phyloP scores from a whole-genome alignment of 352 stramenopile species.

The Globisporangium apiculatum region DNA sequence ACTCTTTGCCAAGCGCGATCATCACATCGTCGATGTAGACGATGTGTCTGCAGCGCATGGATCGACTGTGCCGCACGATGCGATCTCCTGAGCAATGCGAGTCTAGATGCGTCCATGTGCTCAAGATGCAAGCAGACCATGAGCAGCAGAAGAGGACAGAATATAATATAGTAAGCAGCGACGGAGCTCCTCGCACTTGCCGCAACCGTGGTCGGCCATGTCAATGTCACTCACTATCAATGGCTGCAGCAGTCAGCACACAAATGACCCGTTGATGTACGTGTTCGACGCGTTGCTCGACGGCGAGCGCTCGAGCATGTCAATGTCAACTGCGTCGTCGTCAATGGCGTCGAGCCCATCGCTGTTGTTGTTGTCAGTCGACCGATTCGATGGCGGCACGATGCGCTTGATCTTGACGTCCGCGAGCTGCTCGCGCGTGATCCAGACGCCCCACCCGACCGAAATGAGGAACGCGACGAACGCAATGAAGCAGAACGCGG shows the following conservation, averaged over 20 bases:
- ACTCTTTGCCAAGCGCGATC: no score
- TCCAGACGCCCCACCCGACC: constrained; percentile 51
- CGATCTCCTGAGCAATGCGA: no score
- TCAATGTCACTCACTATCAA: no score
- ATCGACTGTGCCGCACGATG: no score
- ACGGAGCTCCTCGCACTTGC: no score
- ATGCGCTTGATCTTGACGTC: constrained; percentile 2
- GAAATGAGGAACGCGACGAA: constrained; percentile 57
- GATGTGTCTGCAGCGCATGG: no score
- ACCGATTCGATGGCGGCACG: constrained; percentile 1
- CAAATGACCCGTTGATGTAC: constrained; percentile 12
- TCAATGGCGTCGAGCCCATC: not conserved
- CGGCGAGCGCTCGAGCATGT: constrained; percentile 14
- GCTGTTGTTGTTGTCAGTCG: not conserved
- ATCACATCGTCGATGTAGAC: no score
- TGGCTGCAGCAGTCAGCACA: constrained; percentile 6
- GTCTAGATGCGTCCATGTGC: no score
- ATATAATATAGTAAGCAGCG: no score
- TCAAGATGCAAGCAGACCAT: no score
- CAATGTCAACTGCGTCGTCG: constrained; percentile 3
- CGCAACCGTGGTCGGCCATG: no score
- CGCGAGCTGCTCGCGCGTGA: constrained; percentile 14
- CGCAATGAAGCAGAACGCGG: constrained; percentile 47
- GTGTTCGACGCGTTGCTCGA: constrained; percentile 14
- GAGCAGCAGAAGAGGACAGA: no score